Evolutionary conservation across 495 filamentous ascomycete genomes (phyloP).

Genomic region (Hypoxylon intermedium): DNA sequence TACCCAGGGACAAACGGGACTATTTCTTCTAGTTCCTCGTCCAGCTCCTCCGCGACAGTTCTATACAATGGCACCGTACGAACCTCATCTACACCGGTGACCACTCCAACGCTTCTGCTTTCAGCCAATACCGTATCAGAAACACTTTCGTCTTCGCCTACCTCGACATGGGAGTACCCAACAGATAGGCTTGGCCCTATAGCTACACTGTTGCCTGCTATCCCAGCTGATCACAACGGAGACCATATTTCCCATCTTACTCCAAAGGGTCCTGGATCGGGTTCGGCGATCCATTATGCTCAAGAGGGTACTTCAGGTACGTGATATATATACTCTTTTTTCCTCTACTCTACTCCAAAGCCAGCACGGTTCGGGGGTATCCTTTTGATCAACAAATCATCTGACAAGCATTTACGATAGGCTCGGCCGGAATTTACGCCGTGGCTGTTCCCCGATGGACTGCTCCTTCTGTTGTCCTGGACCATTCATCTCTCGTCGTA

Average conservation of each 20-base stretch:
- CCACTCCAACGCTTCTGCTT: not conserved
- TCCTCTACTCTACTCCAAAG: no score
- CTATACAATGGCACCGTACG: not conserved
- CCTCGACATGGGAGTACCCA: slow-evolving; percentile 5
- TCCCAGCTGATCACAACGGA: slow-evolving; percentile 6
- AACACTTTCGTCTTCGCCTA: not conserved
- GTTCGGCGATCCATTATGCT: slow-evolving; percentile 4
- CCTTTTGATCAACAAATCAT: no score
- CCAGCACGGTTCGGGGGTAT: no score
- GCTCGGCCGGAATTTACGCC: slow-evolving; percentile 8
- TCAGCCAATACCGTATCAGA: not conserved
- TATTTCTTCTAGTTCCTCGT: not conserved
- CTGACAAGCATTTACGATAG: no score
- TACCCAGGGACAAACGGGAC: slow-evolving; percentile 1
- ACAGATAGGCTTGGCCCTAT: slow-evolving; percentile 8
- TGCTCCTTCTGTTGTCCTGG: slow-evolving; percentile 8
- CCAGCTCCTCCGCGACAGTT: not conserved
- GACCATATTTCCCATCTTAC: slow-evolving; percentile 7
- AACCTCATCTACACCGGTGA: not conserved
- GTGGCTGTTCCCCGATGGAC: slow-evolving; percentile 15
- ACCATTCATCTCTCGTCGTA: slow-evolving; percentile 3
- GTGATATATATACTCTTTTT: no score
- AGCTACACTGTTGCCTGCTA: slow-evolving; percentile 10
- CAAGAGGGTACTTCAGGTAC: not conserved
- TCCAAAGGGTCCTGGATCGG: slow-evolving; percentile 2